Base-by-base conservation (phyloP, 1,284 basidiomycete genomes). In the Ustilago curta region DNA sequence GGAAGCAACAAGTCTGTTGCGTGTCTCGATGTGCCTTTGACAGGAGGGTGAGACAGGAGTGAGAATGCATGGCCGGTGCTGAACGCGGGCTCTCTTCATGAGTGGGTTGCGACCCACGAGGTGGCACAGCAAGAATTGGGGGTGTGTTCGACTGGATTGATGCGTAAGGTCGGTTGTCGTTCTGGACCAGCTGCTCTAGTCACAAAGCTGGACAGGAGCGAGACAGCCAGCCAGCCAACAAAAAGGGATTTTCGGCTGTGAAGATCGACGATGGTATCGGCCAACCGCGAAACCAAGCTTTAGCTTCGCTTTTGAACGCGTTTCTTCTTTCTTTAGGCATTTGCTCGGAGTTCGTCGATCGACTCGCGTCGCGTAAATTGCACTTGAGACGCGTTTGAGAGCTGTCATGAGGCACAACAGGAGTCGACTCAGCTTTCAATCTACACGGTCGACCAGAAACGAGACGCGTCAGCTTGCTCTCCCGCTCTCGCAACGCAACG, bases 301-400 rank as follows among this genome's bases (percentile, higher is more conserved):
- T 32, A 9, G 35, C 35, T n/a, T n/a, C n/a, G 35, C 35, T 37
- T 27, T 47, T 29, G 29, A 47, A 47, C 44, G 44, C 44, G 44
- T 25, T 14, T n/a, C 25, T 11, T 9, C 44, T 14, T n/a, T 44
- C 21, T 9, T 21, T 6, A 3, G 21, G 9, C 9, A 8, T 44
- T 25, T 44, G 19, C 42, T 14, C 29, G 4, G 11, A 25, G 21
- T 31, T 44, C 21, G 16, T 25, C 16, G 19, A 25, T n/a, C 29
- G 23, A 21, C 29, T 49, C 66, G 66, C 66, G 66, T 51, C 59
- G 66, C 66, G 66, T 69, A 54, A 51, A 69, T 49, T 50, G 37
- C 18, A 32, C 11, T 8, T 18, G 35, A n/a, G 44, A 58, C 59
- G 43, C 64, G 57, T 45, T 21, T 21, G 2, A 37, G 8, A 8